A percentile compares a stretch with the other conserved stretches of the same genome.
These are phyloP conservation scores for Colletotrichum lindemuthianum DNA, from an alignment of 2,329 filamentous ascomycete genomes.

Conservation along the genomic window DNA sequence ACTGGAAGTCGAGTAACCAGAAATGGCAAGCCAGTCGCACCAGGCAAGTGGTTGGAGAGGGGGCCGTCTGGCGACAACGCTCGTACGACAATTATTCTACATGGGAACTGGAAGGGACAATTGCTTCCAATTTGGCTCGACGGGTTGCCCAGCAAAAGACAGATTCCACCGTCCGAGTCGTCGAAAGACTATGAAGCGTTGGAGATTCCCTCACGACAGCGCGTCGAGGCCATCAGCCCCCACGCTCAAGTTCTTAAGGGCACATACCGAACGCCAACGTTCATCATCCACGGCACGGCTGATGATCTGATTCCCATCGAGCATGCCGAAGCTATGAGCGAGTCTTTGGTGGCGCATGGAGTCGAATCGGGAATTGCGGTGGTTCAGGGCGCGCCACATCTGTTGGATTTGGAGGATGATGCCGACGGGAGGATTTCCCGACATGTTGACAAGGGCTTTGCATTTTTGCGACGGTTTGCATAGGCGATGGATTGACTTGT, in stretches of 20 bases:
- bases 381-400: too few relatives aligned
- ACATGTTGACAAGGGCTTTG: too few relatives aligned
- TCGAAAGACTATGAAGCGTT: background rate
- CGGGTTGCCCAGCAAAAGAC: background rate
- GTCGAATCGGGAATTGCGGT: too few relatives aligned
- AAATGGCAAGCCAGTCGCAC: background rate
- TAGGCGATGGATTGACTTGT: too few relatives aligned
- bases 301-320: too few relatives aligned
- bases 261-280: constrained; percentile 46
- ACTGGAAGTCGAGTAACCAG: background rate
- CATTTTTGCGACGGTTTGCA: too few relatives aligned
- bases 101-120: constrained; percentile 7
- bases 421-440: too few relatives aligned
- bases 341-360: too few relatives aligned
- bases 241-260: constrained; percentile 44
- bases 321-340: too few relatives aligned
- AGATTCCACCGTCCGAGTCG: background rate
- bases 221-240: constrained; percentile 41
- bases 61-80: background rate
- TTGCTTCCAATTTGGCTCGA: background rate
- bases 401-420: too few relatives aligned
- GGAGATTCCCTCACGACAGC: background rate
- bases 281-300: constrained; percentile 38
- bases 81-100: constrained; percentile 1
- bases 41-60: background rate